Conservation (phyloP, 208 protist species). For the Leishmania tropica region DNA sequence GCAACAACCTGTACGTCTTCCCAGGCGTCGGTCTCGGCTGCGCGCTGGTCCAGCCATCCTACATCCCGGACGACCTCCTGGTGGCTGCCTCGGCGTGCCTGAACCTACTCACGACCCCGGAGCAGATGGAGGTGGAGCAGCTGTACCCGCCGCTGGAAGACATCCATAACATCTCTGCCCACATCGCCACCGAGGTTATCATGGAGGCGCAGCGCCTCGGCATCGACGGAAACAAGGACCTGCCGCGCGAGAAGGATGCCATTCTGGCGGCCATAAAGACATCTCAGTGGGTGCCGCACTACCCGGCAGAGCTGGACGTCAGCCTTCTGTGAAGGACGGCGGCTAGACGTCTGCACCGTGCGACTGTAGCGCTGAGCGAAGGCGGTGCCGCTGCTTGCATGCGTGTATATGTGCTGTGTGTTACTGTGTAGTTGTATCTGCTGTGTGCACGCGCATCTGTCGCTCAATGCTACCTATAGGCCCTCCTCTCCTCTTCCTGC, state of each 20-base stretch:
- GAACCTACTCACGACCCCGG: slow-evolving; percentile 50
- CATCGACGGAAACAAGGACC: slow-evolving; percentile 49
- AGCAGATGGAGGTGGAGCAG: slow-evolving; percentile 47
- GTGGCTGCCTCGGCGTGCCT: slow-evolving; percentile 81
- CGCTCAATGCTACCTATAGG: not conserved
- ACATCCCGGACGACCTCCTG: slow-evolving; percentile 92
- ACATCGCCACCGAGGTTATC: slow-evolving; percentile 75
- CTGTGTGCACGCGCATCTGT: not conserved
- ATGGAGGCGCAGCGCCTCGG: slow-evolving; percentile 66
- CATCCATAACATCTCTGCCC: slow-evolving; percentile 78
- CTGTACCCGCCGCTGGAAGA: slow-evolving; percentile 78
- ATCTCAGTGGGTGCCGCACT: slow-evolving; percentile 72
- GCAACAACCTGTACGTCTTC: slow-evolving; percentile 98
- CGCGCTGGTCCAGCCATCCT: slow-evolving; percentile 56
- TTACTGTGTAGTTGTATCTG: not conserved
- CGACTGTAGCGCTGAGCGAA: not conserved
- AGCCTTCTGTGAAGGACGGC: slow-evolving; percentile 2
- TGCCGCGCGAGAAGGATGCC: slow-evolving; percentile 50
- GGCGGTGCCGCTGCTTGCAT: not conserved
- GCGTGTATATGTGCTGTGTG: not conserved
- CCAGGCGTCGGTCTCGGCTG: slow-evolving; percentile 95
- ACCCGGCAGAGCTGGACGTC: slow-evolving; percentile 45
- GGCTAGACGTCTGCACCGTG: too few relatives aligned
- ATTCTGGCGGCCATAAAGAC: slow-evolving; percentile 50
- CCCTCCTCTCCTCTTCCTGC: not conserved